Evolutionary conservation across 1,139 yeast genomes (phyloP).

Genomic region (Geotrichum citri-aurantii): DNA sequence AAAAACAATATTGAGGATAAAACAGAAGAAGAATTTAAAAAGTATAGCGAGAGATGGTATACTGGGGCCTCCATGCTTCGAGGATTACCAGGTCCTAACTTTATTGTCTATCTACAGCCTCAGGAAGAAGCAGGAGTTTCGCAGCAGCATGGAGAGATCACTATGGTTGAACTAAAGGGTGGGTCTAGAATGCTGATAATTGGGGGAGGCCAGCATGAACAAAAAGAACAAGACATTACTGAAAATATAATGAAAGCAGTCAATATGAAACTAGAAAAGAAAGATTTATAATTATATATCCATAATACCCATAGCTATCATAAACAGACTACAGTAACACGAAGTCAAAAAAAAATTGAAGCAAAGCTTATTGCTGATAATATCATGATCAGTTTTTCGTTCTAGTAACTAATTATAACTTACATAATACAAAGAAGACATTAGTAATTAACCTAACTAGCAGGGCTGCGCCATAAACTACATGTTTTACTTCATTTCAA

Average conservation of each 20-base stretch:
- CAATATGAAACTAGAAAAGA: constrained; percentile 2
- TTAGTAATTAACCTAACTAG: no score
- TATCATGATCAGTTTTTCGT: no score
- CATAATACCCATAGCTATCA: neutral
- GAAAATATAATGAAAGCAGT: constrained; percentile 21
- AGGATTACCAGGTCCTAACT: constrained; percentile 31
- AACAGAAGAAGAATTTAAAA: neutral
- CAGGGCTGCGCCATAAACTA: no score
- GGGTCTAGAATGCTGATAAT: constrained; percentile 27
- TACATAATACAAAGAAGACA: no score
- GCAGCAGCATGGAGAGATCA: constrained; percentile 22
- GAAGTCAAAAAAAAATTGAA: no score
- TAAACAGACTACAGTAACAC: neutral
- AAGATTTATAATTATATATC: neutral
- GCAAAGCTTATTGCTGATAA: no score
- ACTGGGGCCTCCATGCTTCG: constrained; percentile 20
- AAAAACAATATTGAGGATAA: neutral
- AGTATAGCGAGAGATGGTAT: constrained; percentile 10
- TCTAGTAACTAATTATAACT: no score
- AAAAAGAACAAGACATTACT: constrained; percentile 23
- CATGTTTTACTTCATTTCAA: no score
- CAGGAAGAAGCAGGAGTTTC: constrained; percentile 19
- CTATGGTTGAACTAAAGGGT: constrained; percentile 25
- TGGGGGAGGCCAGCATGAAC: constrained; percentile 22
- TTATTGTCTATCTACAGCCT: constrained; percentile 25